Evolutionary conservation across 345 rosid genomes (phyloP).

Genomic region (Noccaea bulbosa): DNA sequence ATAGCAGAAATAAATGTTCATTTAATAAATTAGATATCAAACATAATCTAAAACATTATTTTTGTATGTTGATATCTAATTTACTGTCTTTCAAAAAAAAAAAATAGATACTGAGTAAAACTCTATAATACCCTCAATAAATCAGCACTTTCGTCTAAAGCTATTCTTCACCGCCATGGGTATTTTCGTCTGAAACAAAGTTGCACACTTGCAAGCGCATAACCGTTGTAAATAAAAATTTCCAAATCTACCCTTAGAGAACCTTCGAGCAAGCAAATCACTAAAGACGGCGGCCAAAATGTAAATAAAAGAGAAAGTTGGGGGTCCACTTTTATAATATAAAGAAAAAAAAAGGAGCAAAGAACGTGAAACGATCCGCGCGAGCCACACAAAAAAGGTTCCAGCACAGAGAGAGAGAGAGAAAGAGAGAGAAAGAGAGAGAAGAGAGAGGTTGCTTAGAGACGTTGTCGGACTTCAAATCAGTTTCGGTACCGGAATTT

Average conservation of each 20-base stretch:
- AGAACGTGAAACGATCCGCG: conserved; percentile 62
- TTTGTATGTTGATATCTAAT: no score
- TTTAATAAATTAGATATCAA: no score
- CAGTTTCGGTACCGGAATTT: conserved; percentile 67
- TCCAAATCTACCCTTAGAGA: conserved; percentile 39
- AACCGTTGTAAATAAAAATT: conserved; percentile 35
- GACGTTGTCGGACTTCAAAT: conserved; percentile 90
- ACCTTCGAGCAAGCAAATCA: conserved; percentile 28
- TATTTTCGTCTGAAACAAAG: not conserved
- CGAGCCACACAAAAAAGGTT: conserved; percentile 53
- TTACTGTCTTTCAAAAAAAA: not conserved
- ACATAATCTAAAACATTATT: no score
- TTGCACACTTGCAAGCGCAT: conserved; percentile 37
- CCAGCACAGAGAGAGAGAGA: conserved; percentile 44
- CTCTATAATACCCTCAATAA: not conserved
- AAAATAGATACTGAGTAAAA: not conserved
- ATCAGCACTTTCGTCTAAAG: not conserved
- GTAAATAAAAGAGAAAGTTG: conserved; percentile 31
- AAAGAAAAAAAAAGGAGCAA: conserved; percentile 2
- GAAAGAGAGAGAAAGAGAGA: conserved; percentile 36
- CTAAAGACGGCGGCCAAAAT: conserved; percentile 44
- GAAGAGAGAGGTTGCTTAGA: conserved; percentile 50
- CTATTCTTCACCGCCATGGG: not conserved
- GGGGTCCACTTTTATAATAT: conserved; percentile 40
- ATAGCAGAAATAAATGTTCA: no score